phyloP scores from a whole-genome alignment of 345 rosid species.

The Eucalyptus regnans region DNA sequence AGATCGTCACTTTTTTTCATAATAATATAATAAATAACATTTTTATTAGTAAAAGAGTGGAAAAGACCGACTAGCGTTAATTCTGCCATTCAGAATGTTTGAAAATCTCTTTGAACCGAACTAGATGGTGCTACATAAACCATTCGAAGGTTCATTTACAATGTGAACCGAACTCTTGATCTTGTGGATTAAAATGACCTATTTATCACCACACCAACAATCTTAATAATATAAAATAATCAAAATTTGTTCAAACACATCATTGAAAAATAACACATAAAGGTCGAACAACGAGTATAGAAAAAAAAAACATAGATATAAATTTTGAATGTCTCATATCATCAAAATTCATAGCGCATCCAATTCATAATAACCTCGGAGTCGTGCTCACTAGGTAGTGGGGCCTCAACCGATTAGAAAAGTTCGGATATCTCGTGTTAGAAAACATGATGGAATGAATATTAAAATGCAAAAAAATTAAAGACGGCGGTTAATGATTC shows the following conservation, averaged over 20 bases:
- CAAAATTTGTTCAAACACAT: not conserved
- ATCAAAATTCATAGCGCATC: not conserved
- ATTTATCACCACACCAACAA: not conserved
- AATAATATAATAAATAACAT: not conserved
- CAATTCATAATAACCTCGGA: not conserved
- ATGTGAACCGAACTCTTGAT: not conserved
- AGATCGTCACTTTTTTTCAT: not conserved
- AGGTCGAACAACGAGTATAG: not conserved
- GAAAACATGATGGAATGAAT: not conserved
- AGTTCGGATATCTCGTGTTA: not conserved
- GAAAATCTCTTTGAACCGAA: not conserved
- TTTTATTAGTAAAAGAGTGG: not conserved
- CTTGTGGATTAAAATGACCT: not conserved
- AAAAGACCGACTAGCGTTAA: not conserved
- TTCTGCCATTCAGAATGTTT: not conserved
- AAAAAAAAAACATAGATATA: not conserved
- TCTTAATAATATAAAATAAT: not conserved
- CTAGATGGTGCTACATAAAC: accelerated
- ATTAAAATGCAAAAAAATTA: not conserved
- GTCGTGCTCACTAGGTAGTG: accelerated
- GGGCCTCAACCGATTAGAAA: not conserved
- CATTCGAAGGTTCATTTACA: not conserved
- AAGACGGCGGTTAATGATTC: not conserved
- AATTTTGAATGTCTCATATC: not conserved
- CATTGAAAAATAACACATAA: not conserved